These are phyloP conservation scores for Begonia fuchsioides DNA, from an alignment of 306 rosid species.

Conservation along the genomic window DNA sequence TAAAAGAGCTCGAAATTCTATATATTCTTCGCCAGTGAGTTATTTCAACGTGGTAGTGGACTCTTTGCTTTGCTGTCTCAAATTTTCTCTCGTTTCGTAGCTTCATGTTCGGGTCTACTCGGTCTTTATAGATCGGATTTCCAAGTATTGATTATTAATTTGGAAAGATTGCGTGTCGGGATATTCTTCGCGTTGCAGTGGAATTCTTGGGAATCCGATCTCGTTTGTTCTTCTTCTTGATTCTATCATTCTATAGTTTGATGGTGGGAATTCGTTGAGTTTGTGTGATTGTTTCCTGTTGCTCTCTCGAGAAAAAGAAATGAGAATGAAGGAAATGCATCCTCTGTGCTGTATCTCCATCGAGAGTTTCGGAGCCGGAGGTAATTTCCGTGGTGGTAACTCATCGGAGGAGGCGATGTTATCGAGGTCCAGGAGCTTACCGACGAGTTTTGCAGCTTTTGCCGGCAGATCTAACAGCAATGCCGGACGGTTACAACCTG, in stretches of 20 bases:
- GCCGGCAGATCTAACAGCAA: conserved; percentile 47
- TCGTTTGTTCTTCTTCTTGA: too few relatives aligned
- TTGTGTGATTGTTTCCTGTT: neutral
- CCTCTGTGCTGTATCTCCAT: conserved; percentile 83
- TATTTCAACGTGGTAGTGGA: too few relatives aligned
- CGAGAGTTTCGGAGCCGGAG: conserved; percentile 39
- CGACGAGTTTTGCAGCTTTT: conserved; percentile 33
- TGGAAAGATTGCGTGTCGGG: too few relatives aligned
- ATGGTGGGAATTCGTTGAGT: conserved; percentile 2
- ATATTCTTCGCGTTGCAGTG: too few relatives aligned
- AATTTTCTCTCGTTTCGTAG: too few relatives aligned
- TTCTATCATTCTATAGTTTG: neutral
- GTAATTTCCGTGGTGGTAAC: conserved; percentile 37
- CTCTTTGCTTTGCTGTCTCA: too few relatives aligned
- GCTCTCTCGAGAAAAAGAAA: conserved; percentile 11
- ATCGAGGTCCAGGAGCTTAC: conserved; percentile 58
- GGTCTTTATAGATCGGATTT: too few relatives aligned
- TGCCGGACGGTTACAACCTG: conserved; percentile 17
- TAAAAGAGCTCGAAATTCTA: too few relatives aligned
- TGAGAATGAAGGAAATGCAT: conserved; percentile 94
- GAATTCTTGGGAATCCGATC: too few relatives aligned
- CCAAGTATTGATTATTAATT: too few relatives aligned
- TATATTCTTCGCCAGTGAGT: too few relatives aligned
- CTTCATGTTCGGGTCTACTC: too few relatives aligned
- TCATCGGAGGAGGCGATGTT: conserved; percentile 80